Conservation (phyloP, 2,329 filamentous ascomycete genomes). For the Calonectria pseudoturangicola region DNA sequence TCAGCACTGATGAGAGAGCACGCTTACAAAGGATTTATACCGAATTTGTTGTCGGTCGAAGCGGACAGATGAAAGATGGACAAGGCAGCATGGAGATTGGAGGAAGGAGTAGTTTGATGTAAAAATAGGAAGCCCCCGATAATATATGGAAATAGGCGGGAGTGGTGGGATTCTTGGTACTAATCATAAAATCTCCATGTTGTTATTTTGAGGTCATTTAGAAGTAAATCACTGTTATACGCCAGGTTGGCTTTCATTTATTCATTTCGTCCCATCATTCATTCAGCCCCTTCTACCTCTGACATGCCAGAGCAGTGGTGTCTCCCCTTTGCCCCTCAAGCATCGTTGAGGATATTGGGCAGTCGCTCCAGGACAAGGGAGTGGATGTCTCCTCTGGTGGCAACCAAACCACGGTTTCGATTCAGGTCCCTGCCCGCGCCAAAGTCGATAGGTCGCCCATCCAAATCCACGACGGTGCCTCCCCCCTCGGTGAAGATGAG, state of each 20-base stretch:
- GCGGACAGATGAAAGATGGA: conserved; percentile 95
- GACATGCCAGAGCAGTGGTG: background rate
- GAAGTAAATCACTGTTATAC: background rate
- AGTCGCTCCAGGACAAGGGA: conserved; percentile 60
- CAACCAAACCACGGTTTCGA: conserved; percentile 61
- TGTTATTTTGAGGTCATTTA: conserved; percentile 2
- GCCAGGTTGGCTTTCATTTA: background rate
- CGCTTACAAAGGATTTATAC: conserved; percentile 88
- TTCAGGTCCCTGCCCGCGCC: conserved; percentile 58
- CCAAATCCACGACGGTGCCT: conserved; percentile 71
- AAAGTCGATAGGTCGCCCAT: conserved; percentile 61
- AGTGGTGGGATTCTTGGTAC: conserved; percentile 1
- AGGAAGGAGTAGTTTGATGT: conserved; percentile 95
- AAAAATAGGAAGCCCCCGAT: conserved; percentile 47
- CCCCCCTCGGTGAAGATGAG: conserved; percentile 74
- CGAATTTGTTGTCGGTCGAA: conserved; percentile 94
- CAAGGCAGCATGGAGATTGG: conserved; percentile 95
- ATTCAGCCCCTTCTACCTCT: background rate
- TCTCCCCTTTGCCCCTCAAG: background rate
- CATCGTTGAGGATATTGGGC: conserved; percentile 49
- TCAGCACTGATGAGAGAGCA: conserved; percentile 84
- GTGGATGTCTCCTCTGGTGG: conserved; percentile 67
- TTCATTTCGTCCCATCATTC: background rate
- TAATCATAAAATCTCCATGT: conserved; percentile 10
- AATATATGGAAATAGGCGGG: conserved; percentile 20